Evolutionary conservation across 768 basidiomycete genomes (phyloP).

Genomic region (Phlegmacium glaucopus): DNA sequence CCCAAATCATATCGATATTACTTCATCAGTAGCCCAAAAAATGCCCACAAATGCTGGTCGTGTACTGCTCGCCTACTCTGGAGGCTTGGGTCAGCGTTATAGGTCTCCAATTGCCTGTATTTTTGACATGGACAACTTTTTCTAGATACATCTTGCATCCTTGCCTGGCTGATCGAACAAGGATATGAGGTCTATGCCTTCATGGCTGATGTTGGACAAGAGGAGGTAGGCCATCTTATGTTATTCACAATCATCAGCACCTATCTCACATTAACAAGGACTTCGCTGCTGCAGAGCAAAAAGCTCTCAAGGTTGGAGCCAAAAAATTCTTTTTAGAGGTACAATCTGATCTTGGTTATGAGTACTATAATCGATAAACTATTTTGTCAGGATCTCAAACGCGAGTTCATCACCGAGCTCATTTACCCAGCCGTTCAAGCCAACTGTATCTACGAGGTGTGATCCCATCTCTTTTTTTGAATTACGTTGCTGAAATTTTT

Average conservation of each 20-base stretch:
- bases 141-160: constrained; percentile 96
- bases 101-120: background rate
- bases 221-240: constrained; percentile 52
- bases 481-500: constrained; percentile 2
- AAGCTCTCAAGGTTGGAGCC: constrained; percentile 90
- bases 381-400: constrained; percentile 74
- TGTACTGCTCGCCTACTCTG: constrained; percentile 96
- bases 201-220: constrained; percentile 95
- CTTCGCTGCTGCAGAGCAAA: constrained; percentile 86
- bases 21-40: constrained; percentile 8
- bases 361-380: background rate
- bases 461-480: constrained; percentile 8
- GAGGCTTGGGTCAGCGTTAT: constrained; percentile 78
- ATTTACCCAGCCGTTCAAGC: constrained; percentile 99
- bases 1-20: constrained; percentile 8
- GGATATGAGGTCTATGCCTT: constrained; percentile 97
- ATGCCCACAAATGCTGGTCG: constrained; percentile 67
- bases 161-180: constrained; percentile 98
- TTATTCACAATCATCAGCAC: background rate
- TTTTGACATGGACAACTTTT: constrained; percentile 9
- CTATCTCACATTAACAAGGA: constrained; percentile 48
- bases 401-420: constrained; percentile 93
- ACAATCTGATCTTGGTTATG: background rate
- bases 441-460: constrained; percentile 96
- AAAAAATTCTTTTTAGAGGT: constrained; percentile 94